Conservation (phyloP, 2,329 filamentous ascomycete genomes). For the Penicillium digitatum region DNA sequence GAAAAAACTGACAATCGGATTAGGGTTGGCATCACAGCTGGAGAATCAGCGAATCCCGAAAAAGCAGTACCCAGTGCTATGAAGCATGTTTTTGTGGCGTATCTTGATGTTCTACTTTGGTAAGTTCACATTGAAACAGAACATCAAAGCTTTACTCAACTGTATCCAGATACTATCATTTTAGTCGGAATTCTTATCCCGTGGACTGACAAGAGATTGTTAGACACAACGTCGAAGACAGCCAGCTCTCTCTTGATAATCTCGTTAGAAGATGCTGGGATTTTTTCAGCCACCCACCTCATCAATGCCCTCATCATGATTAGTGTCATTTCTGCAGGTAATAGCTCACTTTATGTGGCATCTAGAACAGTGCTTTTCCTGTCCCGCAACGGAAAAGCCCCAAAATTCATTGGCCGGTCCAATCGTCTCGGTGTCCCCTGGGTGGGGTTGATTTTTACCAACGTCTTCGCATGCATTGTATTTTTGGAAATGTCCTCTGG, state of each 20-base stretch:
- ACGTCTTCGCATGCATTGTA: constrained; percentile 56
- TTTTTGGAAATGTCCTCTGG: constrained; percentile 31
- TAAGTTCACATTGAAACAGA: constrained; percentile 4
- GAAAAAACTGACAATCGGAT: constrained; percentile 1
- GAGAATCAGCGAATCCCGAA: constrained; percentile 42
- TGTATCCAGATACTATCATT: constrained; percentile 57
- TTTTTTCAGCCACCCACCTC: constrained; percentile 67
- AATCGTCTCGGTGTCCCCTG: constrained; percentile 59
- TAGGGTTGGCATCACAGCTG: constrained; percentile 37
- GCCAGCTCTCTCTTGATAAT: constrained; percentile 70
- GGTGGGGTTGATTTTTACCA: constrained; percentile 63
- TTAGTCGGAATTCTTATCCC: constrained; percentile 73
- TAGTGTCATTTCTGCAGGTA: constrained; percentile 67
- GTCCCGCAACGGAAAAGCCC: constrained; percentile 69
- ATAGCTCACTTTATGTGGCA: constrained; percentile 73
- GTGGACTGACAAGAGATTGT: constrained; percentile 60
- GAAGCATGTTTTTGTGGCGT: constrained; percentile 41
- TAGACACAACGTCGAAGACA: constrained; percentile 59
- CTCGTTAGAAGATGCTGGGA: constrained; percentile 69
- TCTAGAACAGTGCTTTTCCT: constrained; percentile 72
- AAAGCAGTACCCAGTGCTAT: constrained; percentile 47
- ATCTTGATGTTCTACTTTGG: constrained; percentile 58
- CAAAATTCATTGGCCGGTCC: constrained; percentile 64
- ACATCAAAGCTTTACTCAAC: neutral
- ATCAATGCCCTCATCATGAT: constrained; percentile 75